Evolutionary conservation across 2,329 filamentous ascomycete species (phyloP), one percentile per base, ranked within the genome.

Genomic region (Fusarium coicis): DNA sequence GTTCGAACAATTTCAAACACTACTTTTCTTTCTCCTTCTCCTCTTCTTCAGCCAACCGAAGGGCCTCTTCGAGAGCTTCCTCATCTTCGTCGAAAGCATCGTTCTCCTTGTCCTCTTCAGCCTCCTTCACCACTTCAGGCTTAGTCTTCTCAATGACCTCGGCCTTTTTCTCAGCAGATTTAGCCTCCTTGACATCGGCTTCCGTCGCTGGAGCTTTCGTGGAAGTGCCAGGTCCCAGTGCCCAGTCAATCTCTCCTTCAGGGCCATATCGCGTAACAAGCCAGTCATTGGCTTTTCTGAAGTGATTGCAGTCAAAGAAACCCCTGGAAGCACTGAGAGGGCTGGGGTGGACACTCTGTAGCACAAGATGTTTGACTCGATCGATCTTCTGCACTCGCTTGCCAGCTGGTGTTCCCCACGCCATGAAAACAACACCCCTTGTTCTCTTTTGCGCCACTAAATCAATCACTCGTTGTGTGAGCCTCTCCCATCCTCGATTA

Each of bases 391-490:
- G 84, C 28, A 97, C 93, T 63, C 95, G 87, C 84, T 94, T 93
- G 63, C 91, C 93, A 0, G 96, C 96, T 3, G 94, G 93, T 10
- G 87, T 91, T 21, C 96, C 96, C 96, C 96, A 99, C 2, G 96
- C 96, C 82, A 99, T 85, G 80, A 98, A 99, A 9, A 98, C 96
- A 3, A 99, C 96, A 4, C 96, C 96, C 34, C 88, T 87, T 0
- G 89, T 91, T 49, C 95, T 89, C 75, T 93, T 91, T 79, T 92
- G 90, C 2, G 93, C 93, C 4, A 98, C 93, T 0, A 93, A 88
- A 74, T 98, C 95, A 72, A 99, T 97, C 46, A 96, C 92, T 73
- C 91, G 93, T 80, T 98, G 95, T 26, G 96, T 99, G 80, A 99
- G 93, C 49, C 87, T 87, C 83, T 99, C 96, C 96, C 96, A 99